Evolutionary conservation across 2,329 filamentous ascomycete genomes (phyloP).

Genomic region (Ilyonectria sp.): DNA sequence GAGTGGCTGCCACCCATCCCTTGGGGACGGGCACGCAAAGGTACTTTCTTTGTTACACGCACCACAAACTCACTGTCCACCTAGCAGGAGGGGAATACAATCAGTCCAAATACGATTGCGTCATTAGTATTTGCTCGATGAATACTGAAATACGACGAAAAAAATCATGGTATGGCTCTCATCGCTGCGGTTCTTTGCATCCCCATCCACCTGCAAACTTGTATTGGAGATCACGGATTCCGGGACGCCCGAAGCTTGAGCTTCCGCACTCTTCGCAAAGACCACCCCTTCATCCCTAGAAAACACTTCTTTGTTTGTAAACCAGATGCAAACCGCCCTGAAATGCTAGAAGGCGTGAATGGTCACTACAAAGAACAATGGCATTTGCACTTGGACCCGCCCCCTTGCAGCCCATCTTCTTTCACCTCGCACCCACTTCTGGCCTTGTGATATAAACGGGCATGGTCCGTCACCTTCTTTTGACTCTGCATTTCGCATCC

Average conservation of each 20-base stretch:
- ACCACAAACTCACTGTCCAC: too few species aligned
- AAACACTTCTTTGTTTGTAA: slow-evolving; percentile 18
- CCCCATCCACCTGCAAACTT: neutral
- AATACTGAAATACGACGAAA: neutral
- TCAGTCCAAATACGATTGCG: neutral
- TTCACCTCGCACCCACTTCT: neutral
- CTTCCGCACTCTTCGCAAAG: neutral
- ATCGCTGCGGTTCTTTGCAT: neutral
- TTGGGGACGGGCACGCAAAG: neutral
- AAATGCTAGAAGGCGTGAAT: slow-evolving; percentile 9
- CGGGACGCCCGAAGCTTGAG: neutral
- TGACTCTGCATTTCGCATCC: neutral
- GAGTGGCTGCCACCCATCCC: neutral
- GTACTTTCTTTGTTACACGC: slow-evolving; percentile 13
- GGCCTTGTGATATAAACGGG: neutral
- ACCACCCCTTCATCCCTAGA: neutral
- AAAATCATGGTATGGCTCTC: neutral
- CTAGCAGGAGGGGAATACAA: neutral
- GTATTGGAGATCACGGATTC: too few species aligned
- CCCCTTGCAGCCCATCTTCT: slow-evolving; percentile 10
- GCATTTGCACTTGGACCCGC: slow-evolving; percentile 26
- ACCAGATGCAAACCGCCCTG: neutral
- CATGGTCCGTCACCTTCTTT: neutral
- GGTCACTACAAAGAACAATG: slow-evolving; percentile 31
- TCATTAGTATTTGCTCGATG: neutral